These are phyloP conservation scores for Stephania japonica DNA, from an alignment of 164 flowering plant species.

Conservation along the genomic window DNA sequence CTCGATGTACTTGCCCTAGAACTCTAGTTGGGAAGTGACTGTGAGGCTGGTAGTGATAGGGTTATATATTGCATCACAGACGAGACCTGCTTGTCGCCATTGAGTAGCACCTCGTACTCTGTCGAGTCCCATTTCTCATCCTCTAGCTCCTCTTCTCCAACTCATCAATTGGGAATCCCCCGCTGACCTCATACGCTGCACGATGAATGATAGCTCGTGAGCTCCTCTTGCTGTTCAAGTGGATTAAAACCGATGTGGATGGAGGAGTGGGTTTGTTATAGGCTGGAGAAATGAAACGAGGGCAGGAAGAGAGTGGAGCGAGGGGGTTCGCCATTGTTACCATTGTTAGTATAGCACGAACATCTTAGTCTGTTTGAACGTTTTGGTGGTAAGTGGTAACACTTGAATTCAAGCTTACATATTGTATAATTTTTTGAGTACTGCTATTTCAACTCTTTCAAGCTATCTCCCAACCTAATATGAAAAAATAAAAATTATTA, in stretches of 20 bases:
- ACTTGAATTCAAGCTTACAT: too few relatives aligned
- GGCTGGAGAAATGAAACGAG: background rate
- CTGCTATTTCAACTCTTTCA: too few relatives aligned
- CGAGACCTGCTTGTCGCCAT: constrained; percentile 91
- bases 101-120: constrained; percentile 65
- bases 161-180: constrained; percentile 21
- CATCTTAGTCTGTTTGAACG: too few relatives aligned
- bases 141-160: constrained; percentile 4
- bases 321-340: background rate
- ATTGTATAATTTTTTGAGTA: too few relatives aligned
- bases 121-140: constrained; percentile 29
- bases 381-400: too few relatives aligned
- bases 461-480: too few relatives aligned
- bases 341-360: background rate
- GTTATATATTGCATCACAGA: constrained; percentile 87
- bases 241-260: background rate
- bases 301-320: background rate
- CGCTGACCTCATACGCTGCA: constrained; percentile 28
- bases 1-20: too few relatives aligned
- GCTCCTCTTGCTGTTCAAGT: constrained; percentile 1
- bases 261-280: background rate
- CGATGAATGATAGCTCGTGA: background rate
- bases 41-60: too few relatives aligned
- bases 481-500: too few relatives aligned
- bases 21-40: too few relatives aligned